Base-by-base conservation (phyloP, 768 basidiomycete genomes). In the Russula sp. region DNA sequence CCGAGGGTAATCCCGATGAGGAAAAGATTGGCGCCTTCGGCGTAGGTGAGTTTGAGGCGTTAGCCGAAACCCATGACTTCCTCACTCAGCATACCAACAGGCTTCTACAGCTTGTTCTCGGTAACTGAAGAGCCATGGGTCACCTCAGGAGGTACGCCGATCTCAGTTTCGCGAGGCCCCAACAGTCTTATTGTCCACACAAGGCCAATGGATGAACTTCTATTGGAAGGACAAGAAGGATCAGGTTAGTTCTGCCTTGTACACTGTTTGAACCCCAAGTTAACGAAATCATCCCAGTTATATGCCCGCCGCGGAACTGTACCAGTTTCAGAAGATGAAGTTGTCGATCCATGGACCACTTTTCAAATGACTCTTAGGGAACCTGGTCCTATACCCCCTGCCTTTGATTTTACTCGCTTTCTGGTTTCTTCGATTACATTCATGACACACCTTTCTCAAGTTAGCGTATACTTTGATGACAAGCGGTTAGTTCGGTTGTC, bases 21-120 rank as follows among this genome's bases (percentile, higher is more conserved):
- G 86, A 89, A 73, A 94, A 94, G 77, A 94, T 98, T 52, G 95
- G 96, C 13, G 93, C 94, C n/a, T 93, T 93, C 68, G 91, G 90
- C 61, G 89, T 91, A n/a, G 88, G 87, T 83, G 62, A 59, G 82
- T 57, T 48, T 11, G 40, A 32, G 4, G 34, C 27, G 16, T 18
- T 27, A 4, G 6, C 22, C 16, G n/a, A 37, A 40, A 16, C 11
- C 40, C 10, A 54, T 6, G 5, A 9, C 9, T 13, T 39, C 51
- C 37, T 35, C 35, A 32, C 22, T 27, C 37, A 59, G 1, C 64
- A 3, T 32, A 13, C 49, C 45, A 14, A 39, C 50, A 84, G 85
- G 86, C 6, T 89, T 91, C 73, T 91, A 91, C 70, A 88, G 87
- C 66, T 71, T 91, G 32, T 91, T 92, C 70, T 91, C 89, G 0